Evolutionary conservation across 2,329 filamentous ascomycete species (phyloP).

Genomic region (Phyllosticta citriasiana): DNA sequence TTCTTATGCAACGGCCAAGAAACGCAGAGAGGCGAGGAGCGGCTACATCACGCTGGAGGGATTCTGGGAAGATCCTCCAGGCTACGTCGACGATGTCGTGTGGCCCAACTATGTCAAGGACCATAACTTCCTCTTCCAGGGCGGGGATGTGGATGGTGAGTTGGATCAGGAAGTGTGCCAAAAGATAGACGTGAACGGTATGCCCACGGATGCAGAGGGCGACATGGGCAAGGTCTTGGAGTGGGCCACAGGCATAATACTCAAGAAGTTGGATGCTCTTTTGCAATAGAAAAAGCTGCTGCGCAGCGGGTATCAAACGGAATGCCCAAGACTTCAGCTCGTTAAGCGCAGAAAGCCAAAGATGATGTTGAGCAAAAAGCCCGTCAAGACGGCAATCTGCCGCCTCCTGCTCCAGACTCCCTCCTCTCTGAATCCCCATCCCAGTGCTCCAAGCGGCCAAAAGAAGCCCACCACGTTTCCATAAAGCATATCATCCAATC

Average conservation of each 20-base stretch:
- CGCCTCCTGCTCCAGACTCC: constrained; percentile 78
- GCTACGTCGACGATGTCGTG: constrained; percentile 87
- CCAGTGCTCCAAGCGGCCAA: constrained; percentile 78
- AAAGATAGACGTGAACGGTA: constrained; percentile 22
- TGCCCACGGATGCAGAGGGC: constrained; percentile 29
- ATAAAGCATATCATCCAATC: constrained; percentile 76
- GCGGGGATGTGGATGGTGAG: constrained; percentile 53
- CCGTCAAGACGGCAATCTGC: constrained; percentile 77
- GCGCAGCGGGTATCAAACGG: constrained; percentile 3
- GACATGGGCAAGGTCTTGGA: constrained; percentile 18
- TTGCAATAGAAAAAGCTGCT: constrained; percentile 4
- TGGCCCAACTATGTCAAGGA: constrained; percentile 88
- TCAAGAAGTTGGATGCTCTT: background rate
- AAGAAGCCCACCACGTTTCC: constrained; percentile 90
- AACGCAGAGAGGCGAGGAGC: constrained; percentile 55
- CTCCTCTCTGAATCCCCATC: constrained; percentile 78
- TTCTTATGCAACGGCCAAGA: constrained; percentile 49
- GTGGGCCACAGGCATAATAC: constrained; percentile 3
- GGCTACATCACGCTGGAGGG: constrained; percentile 74
- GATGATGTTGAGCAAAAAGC: constrained; percentile 66
- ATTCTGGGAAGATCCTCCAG: constrained; percentile 91
- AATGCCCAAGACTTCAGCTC: background rate
- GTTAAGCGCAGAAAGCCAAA: constrained; percentile 56
- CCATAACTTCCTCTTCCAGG: constrained; percentile 70
- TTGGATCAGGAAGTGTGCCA: constrained; percentile 35